Conservation (phyloP, 2,329 filamentous ascomycete species). For the Penicillium thymicola region DNA sequence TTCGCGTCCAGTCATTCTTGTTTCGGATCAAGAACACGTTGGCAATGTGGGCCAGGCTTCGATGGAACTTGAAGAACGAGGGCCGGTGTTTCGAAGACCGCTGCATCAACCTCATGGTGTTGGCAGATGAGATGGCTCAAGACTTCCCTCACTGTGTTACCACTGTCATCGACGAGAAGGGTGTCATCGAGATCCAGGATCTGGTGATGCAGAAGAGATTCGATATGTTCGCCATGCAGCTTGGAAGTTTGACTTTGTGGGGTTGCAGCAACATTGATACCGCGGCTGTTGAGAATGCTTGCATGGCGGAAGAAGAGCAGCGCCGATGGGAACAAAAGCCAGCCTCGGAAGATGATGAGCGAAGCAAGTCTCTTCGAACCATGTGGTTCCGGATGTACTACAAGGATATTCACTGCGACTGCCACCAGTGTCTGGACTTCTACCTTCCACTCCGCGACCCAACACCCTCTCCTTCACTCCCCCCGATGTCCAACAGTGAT, state of each 20-base stretch:
- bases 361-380: neutral
- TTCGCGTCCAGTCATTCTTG: neutral
- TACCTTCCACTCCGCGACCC: neutral
- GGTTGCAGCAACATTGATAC: neutral
- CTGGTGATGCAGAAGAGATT: fast-evolving
- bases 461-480: neutral
- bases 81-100: neutral
- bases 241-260: neutral
- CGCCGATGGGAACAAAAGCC: neutral
- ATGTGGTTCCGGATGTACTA: neutral
- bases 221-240: neutral
- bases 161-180: neutral
- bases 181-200: fast-evolving
- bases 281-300: neutral
- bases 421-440: neutral
- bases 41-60: neutral
- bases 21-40: neutral
- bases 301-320: neutral
- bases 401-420: neutral
- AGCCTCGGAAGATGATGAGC: neutral
- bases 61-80: neutral
- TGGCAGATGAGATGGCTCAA: neutral
- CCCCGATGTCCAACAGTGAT: neutral
- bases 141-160: fast-evolving
- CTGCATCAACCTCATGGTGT: neutral